Percentiles rank a stretch among this genome's conserved stretches.
Evolutionary conservation across 2,329 filamentous ascomycete genomes (phyloP).

Genomic region (Fusarium miscanthi): DNA sequence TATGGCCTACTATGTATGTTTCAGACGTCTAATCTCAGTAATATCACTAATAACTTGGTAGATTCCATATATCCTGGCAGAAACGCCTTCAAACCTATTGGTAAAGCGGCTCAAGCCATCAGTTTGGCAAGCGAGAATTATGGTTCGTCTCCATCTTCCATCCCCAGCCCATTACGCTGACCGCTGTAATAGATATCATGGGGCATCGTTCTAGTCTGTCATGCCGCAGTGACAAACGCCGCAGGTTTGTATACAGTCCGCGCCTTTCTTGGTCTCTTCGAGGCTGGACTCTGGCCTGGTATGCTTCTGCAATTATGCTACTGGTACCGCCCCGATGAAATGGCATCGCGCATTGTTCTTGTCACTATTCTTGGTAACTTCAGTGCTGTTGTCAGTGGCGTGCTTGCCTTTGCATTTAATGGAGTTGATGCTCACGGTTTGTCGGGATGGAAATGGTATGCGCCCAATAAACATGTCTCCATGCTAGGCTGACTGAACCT

Average conservation of each 20-base stretch:
- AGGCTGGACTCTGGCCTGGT: not conserved
- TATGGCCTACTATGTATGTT: not conserved
- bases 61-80: not conserved
- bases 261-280: not conserved
- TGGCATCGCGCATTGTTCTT: not conserved
- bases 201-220: accelerated
- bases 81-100: accelerated
- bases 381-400: not conserved
- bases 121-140: not conserved
- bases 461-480: accelerated
- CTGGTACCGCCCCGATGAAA: not conserved
- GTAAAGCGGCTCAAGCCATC: not conserved
- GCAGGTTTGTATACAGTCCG: not conserved
- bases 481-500: not conserved
- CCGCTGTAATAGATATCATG: not conserved
- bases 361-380: not conserved
- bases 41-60: accelerated
- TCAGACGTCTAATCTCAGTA: accelerated
- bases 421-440: not conserved
- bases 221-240: not conserved
- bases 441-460: not conserved
- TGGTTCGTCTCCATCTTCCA: accelerated
- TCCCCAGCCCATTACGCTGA: not conserved
- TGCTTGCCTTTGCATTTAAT: not conserved
- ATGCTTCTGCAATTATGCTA: not conserved